Base-by-base conservation (phyloP, 2,329 filamentous ascomycete genomes). In the Microsporum canis region DNA sequence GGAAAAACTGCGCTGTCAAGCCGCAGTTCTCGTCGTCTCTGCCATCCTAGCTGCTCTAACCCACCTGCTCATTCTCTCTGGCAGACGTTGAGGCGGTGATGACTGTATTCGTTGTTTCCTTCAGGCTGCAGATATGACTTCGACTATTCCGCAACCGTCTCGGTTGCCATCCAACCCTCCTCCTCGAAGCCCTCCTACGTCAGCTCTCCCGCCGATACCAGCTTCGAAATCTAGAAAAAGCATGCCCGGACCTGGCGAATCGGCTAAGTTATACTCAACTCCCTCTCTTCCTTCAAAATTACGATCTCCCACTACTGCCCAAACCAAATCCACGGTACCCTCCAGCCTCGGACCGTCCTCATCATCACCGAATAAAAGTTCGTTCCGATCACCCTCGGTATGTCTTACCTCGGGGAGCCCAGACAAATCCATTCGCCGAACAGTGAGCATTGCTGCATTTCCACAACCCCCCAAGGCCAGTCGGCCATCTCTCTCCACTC, bases 391-490 rank as follows among this genome's bases (percentile, higher is more conserved):
- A 1, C 74, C 79, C 4, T 79, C 84, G 6, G 78, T 77, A 39
- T 75, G 84, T 12, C 85, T 83, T 64, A 77, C 78, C 3, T 68
- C 79, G 31, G 71, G 71, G 43, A 77, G 76, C 36, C 78, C 83
- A 3, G 84, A 84, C 31, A 91, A 86, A 73, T 84, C 86, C 0
- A 75, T 96, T 60, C 85, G 91, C 64, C 95, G 95, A 75, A 88
- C 88, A 0, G 87, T 95, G 69, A 96, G 91, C 79, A 95, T 96
- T 70, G 92, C 91, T 71, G 87, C 90, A 0, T 96, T 97, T 70
- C 92, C 92, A 34, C 88, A 95, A 65, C 92, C 92, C 12, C 92
- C 92, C 12, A 86, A 86, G 66, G 83, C 85, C 56, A 80, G 76
- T 77, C 67, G 90, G 80, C 60, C 82, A 71, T 74, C 80, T 69